Conservation (phyloP, 164 flowering plant species). For the Chloranthus sessilifolius region DNA sequence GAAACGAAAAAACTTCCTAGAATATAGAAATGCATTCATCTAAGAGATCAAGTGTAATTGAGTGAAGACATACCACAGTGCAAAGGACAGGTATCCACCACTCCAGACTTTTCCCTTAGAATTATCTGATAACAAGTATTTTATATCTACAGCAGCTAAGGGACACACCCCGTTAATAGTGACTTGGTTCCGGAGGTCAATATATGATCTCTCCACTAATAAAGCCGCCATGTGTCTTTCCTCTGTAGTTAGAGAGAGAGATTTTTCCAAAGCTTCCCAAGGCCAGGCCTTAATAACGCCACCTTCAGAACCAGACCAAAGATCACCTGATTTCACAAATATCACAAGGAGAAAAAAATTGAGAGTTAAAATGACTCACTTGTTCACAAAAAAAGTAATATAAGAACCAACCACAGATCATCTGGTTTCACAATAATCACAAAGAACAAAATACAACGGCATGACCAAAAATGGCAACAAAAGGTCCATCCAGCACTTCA, state of each 20-base stretch:
- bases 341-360: constrained; percentile 3
- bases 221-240: constrained; percentile 87
- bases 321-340: constrained; percentile 55
- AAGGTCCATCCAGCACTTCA: too few species aligned
- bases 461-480: too few species aligned
- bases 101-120: constrained; percentile 77
- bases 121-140: constrained; percentile 63
- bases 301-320: constrained; percentile 92
- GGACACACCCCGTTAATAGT: constrained; percentile 66
- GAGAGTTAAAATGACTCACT: not conserved
- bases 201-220: constrained; percentile 70
- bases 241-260: constrained; percentile 54
- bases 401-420: not conserved
- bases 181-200: constrained; percentile 73
- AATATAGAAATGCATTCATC: not conserved
- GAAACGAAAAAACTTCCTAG: not conserved
- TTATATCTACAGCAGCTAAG: constrained; percentile 65
- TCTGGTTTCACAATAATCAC: too few species aligned
- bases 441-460: too few species aligned
- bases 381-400: not conserved
- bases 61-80: constrained; percentile 60
- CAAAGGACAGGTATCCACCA: constrained; percentile 59
- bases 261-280: constrained; percentile 88
- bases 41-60: not conserved
- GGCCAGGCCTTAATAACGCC: constrained; percentile 85